phyloP scores from a whole-genome alignment of 352 stramenopile genomes.

The Phytopythium vexans region DNA sequence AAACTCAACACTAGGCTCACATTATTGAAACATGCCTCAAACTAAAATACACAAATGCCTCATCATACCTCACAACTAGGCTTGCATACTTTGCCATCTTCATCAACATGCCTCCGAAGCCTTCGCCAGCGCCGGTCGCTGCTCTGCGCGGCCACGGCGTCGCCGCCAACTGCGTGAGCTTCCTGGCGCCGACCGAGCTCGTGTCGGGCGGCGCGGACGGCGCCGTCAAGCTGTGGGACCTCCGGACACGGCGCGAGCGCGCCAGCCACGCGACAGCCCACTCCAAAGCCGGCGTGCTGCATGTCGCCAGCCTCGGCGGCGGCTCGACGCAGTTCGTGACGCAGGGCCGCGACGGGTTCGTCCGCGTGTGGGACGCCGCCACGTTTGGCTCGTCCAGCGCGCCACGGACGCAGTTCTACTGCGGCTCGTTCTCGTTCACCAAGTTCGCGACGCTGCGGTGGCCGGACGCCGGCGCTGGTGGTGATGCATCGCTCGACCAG shows the following conservation, averaged over 20 bases:
- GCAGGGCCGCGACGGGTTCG: constrained; percentile 68
- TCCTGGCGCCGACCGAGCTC: constrained; percentile 33
- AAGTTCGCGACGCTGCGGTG: constrained; percentile 53
- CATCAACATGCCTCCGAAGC: too few species aligned
- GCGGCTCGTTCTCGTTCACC: constrained; percentile 64
- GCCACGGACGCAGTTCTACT: constrained; percentile 42
- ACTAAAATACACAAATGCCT: too few species aligned
- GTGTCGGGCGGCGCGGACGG: constrained; percentile 62
- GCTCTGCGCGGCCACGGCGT: constrained; percentile 64
- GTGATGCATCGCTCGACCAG: constrained; percentile 5
- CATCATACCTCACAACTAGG: too few species aligned
- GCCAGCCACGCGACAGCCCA: constrained; percentile 33
- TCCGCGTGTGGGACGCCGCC: constrained; percentile 60
- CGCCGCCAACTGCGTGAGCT: constrained; percentile 58
- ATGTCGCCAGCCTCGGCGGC: constrained; percentile 13
- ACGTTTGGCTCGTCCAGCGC: constrained; percentile 15
- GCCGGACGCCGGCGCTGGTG: constrained; percentile 5
- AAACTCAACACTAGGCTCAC: too few species aligned
- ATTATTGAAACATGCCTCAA: too few species aligned
- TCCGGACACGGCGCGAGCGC: constrained; percentile 52
- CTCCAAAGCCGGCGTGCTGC: constrained; percentile 77
- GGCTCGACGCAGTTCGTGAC: constrained; percentile 38
- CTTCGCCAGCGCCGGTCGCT: constrained; percentile 42
- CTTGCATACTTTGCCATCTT: background rate
- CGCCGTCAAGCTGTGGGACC: constrained; percentile 69